A percentile compares a stretch with the other conserved stretches of the same genome.
Evolutionary conservation across 495 filamentous ascomycete genomes (phyloP).

Genomic region (Neurospora sp.): DNA sequence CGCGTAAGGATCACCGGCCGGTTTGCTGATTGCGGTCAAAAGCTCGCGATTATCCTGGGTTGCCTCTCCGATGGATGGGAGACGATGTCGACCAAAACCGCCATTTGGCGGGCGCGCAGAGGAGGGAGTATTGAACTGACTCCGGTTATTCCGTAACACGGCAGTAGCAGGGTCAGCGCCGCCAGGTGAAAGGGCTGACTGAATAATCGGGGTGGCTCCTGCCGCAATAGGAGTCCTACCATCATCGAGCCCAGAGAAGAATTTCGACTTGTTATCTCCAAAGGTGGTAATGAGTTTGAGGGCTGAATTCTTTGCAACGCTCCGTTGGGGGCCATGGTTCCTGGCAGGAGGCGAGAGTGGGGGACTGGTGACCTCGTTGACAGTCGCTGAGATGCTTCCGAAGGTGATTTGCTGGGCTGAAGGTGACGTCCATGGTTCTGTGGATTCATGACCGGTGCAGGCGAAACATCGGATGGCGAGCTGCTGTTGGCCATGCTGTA

Average conservation of each 20-base stretch:
- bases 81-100: conserved; percentile 49
- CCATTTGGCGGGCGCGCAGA: conserved; percentile 63
- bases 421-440: conserved; percentile 76
- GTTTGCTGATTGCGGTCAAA: conserved; percentile 16
- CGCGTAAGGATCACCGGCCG: conserved; percentile 11
- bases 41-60: conserved; percentile 28
- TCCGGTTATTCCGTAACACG: conserved; percentile 50
- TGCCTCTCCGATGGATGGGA: conserved; percentile 81
- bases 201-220: conserved; percentile 80
- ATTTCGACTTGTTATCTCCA: conserved; percentile 50
- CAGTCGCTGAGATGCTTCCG: conserved; percentile 33
- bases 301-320: conserved; percentile 64
- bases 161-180: conserved; percentile 54
- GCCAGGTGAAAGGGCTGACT: conserved; percentile 74
- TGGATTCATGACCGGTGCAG: conserved; percentile 64
- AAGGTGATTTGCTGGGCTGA: conserved; percentile 59
- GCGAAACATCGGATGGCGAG: conserved; percentile 89
- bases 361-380: conserved; percentile 45
- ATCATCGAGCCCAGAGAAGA: conserved; percentile 56
- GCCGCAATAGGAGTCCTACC: conserved; percentile 68
- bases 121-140: conserved; percentile 51
- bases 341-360: conserved; percentile 45
- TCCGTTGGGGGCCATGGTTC: conserved; percentile 42
- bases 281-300: conserved; percentile 93
- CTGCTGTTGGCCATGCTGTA: conserved; percentile 75